Base-by-base conservation (phyloP, 768 basidiomycete species). In the Serendipita sp. region DNA sequence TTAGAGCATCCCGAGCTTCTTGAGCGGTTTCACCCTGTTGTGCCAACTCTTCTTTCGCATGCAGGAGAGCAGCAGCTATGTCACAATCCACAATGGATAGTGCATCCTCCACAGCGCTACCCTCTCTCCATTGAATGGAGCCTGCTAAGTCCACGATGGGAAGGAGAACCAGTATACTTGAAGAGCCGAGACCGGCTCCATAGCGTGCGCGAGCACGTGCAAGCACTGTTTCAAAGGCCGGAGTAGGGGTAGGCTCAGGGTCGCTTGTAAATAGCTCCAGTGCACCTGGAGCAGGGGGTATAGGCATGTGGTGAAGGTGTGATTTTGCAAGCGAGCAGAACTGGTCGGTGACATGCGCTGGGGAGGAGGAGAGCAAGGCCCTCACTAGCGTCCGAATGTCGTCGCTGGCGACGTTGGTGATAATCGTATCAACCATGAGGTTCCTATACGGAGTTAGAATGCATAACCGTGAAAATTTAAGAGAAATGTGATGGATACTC, bases 61-160 rank as follows among this genome's bases (percentile, higher is more conserved):
- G 37, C 11, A 63, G 37, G 1, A 63, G 27, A 15, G 62, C 62
- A 18, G 62, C 62, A 4, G 62, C 62, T 48, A 63, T 63, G 34
- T 63, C 62, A 23, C 36, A 63, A 23, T 63, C 62, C n/a, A 63
- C 62, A 23, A 44, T 46, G n/a, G 62, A 18, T 18, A 63, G 62
- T 8, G 36, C 43, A 8, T 44, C 44, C 44, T 43, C 62, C 34
- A 63, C 27, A 15, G 62, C 62, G 36, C 62, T 46, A 18, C 34
- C 62, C 33, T 63, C 62, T 10, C 18, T 34, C 62, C 62, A 63
- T 33, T 40, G 62, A 13, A 63, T 43, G 18, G 40, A 18, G 6
- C 34, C 37, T 6, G 62, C 44, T n/a, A 46, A 8, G 36, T 44
- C 40, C 15, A 63, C 44, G 40, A 63, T 63, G 10, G 37, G 62